phyloP scores from a whole-genome alignment of 176 grass and related monocot genomes.

The sorghum (Sorghum bicolor) region Sorghum_bicolor_NCBIv3 NC_012878.2:54094501-54095000 shows the following conservation, averaged over 20 bases:
- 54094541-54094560: conserved; percentile 37
- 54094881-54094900: conserved; percentile 90
- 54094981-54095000: conserved; percentile 42
- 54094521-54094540: background rate
- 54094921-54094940: conserved; percentile 63
- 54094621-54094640: conserved; percentile 68
- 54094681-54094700: conserved; percentile 67
- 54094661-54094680: conserved; percentile 67
- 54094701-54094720: conserved; percentile 73
- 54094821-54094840: too few species aligned
- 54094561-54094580: conserved; percentile 76
- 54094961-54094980: conserved; percentile 27
- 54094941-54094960: conserved; percentile 36
- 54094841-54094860: too few species aligned
- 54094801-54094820: too few species aligned
- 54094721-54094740: conserved; percentile 87
- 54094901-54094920: conserved; percentile 82
- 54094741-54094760: conserved; percentile 98
- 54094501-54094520: background rate
- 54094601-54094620: conserved; percentile 72
- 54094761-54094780: conserved; percentile 52
- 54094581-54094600: conserved; percentile 57
- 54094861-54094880: conserved; percentile 19
- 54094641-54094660: conserved; percentile 88
- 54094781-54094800: background rate